Evolutionary conservation across 2,329 filamentous ascomycete genomes (phyloP).

Genomic region (Colletotrichum orchidophilum): DNA sequence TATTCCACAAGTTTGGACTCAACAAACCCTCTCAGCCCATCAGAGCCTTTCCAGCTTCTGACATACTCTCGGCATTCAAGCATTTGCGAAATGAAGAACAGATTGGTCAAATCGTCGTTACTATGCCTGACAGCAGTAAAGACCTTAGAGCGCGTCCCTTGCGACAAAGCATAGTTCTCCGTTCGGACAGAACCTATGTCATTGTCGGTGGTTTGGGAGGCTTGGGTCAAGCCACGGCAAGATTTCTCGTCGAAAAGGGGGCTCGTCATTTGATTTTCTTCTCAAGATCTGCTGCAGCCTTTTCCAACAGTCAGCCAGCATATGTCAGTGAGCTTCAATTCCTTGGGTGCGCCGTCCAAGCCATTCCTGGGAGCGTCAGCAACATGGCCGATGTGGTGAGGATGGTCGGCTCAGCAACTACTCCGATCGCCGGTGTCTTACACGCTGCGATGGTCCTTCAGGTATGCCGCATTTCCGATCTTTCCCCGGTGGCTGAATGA

Average conservation of each 20-base stretch:
- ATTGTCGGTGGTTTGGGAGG: slow-evolving; percentile 45
- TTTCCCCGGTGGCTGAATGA: not conserved
- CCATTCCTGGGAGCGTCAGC: slow-evolving; percentile 46
- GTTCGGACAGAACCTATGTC: slow-evolving; percentile 37
- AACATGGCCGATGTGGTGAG: slow-evolving; percentile 39
- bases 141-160: not conserved
- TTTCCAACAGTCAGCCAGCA: not conserved
- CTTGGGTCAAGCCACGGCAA: slow-evolving; percentile 40
- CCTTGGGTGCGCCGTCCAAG: slow-evolving; percentile 38
- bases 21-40: slow-evolving; percentile 34
- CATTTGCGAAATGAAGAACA: slow-evolving; percentile 54
- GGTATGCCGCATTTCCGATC: not conserved
- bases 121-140: slow-evolving; percentile 19
- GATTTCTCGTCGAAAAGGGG: slow-evolving; percentile 42
- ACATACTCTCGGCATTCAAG: slow-evolving; percentile 50
- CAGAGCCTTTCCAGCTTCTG: slow-evolving; percentile 35
- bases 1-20: slow-evolving; percentile 5
- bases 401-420: slow-evolving; percentile 30
- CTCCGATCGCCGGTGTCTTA: slow-evolving; percentile 50
- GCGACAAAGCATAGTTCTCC: not conserved
- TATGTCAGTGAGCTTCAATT: slow-evolving; percentile 36
- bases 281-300: slow-evolving; percentile 37
- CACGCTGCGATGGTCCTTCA: slow-evolving; percentile 51
- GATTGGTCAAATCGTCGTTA: slow-evolving; percentile 54
- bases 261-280: slow-evolving; percentile 41